phyloP scores from a whole-genome alignment of 495 filamentous ascomycete species.

The Chlorociboria aeruginascens region DNA sequence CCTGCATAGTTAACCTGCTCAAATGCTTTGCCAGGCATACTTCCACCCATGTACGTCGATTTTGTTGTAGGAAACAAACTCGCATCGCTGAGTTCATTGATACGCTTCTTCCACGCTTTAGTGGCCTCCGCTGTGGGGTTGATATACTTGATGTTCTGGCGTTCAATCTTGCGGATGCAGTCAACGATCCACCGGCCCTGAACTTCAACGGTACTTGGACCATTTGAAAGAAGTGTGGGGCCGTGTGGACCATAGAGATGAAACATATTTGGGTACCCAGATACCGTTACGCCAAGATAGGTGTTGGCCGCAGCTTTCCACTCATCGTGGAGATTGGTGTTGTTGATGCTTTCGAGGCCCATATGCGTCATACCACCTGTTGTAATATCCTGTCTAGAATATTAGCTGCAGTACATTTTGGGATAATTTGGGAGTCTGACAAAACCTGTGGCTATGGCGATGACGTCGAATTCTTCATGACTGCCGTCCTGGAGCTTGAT shows the following conservation, averaged over 20 bases:
- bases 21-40: conserved; percentile 35
- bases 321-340: conserved; percentile 28
- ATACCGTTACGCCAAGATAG: conserved; percentile 34
- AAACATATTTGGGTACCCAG: conserved; percentile 38
- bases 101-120: conserved; percentile 32
- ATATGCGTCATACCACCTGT: conserved; percentile 37
- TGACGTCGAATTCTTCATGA: conserved; percentile 31
- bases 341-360: conserved; percentile 29
- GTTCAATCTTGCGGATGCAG: conserved; percentile 29
- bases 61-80: conserved; percentile 35
- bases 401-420: conserved; percentile 2
- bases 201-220: conserved; percentile 37
- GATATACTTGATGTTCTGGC: conserved; percentile 32
- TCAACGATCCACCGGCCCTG: conserved; percentile 41
- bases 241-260: conserved; percentile 28
- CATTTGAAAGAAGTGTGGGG: conserved; percentile 34
- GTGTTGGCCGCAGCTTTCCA: conserved; percentile 38
- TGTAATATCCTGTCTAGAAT: conserved; percentile 24
- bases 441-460: conserved; percentile 43
- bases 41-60: conserved; percentile 40
- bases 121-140: conserved; percentile 33
- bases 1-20: conserved; percentile 33
- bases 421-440: neutral
- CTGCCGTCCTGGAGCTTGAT: conserved; percentile 28
- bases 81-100: conserved; percentile 27